Evolutionary conservation across 1,284 basidiomycete genomes (phyloP), one percentile per base, ranked within the genome.

Genomic region (Moesziomyces parantarcticus): DNA sequence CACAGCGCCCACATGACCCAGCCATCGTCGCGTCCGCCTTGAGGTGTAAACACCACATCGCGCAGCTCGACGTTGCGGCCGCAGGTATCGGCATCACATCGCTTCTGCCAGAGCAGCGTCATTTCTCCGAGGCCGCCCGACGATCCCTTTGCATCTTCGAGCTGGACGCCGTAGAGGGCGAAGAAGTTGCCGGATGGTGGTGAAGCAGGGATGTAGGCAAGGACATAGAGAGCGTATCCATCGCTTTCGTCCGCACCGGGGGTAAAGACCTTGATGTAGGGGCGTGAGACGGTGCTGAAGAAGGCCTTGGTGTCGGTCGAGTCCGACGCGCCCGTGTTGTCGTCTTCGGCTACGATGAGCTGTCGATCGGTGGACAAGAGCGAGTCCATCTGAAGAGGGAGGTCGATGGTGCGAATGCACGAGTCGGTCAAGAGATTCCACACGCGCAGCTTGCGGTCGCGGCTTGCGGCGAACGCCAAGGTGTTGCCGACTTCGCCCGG

Each of bases 391-490:
- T 64, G 61, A 29, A 65, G 34, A 4, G 58, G 81, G 13, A 83
- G 70, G 29, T 76, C 78, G 52, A 81, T 56, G 26, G 72, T 77
- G 34, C 78, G 77, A 21, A 83, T 61, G 58, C 80, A 79, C 13
- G 71, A 68, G 34, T 81, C 80, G n/a, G 75, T 73, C 32, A 67
- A 48, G 16, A 83, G 53, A 44, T 78, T 80, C 81, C 81, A 83
- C 13, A 80, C 72, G 9, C 81, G 67, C 39, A 83, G 64, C 60
- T 79, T 80, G 42, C 80, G 76, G 49, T 83, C 81, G 14, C 74
- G 63, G 42, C 77, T 78, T 18, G 76, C 73, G 26, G 74, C 67
- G 20, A 81, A 78, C 3, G 76, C 80, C 46, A 79, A 51, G 32
- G 76, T 63, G 13, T 57, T 64, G 41, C 64, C 71, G 8, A 47